Evolutionary conservation across 176 grass and related monocot genomes (phyloP), one percentile per base, ranked within the genome.

Genomic region (Olyra latifolia): DNA sequence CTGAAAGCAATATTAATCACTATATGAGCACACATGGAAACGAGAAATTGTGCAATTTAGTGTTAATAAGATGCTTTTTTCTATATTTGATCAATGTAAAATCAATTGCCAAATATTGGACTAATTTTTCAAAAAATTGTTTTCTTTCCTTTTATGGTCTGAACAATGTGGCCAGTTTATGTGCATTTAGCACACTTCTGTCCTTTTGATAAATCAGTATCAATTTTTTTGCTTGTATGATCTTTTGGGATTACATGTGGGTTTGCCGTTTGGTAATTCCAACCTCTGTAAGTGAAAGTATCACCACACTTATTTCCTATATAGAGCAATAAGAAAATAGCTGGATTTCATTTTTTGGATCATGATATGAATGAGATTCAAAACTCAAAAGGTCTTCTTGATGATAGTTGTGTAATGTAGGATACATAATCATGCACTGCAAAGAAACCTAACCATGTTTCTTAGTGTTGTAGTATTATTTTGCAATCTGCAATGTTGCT

Each of bases 401-500:
- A 15, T 62, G 16, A 54, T 53, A 9, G 12, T 38, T 14, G 14
- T 73, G 8, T 54, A 29, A 16, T 17, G 4, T 35, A 14, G 27
- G 28, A 54, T 32, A 54, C 3, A n/a, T 53, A 54, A n/a, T 53
- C 69, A 35, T 72, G 27, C 17, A 20, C 4, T 64, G 27, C 27
- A 38, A 9, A 30, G 27, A 55, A 23, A 25, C 40, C 32, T 35
- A 35, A 7, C 19, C 68, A 16, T 24, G 47, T 85, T 64, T 79
- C 67, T 17, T n/a, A 50, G 10, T n/a, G 32, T 7, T 66, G 46
- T 12, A 4, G 59, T 7, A 19, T 65, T 66, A 35, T 10, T 71
- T 77, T 62, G 22, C 47, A 57, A 61, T 64, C 77, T 62, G 22
- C 56, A 57, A 61, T 48, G 45, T 15, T 62, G 42, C 65, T 89